Base-by-base conservation (phyloP, 257 asterid genomes). In the Nicotiana attenuata region DNA sequence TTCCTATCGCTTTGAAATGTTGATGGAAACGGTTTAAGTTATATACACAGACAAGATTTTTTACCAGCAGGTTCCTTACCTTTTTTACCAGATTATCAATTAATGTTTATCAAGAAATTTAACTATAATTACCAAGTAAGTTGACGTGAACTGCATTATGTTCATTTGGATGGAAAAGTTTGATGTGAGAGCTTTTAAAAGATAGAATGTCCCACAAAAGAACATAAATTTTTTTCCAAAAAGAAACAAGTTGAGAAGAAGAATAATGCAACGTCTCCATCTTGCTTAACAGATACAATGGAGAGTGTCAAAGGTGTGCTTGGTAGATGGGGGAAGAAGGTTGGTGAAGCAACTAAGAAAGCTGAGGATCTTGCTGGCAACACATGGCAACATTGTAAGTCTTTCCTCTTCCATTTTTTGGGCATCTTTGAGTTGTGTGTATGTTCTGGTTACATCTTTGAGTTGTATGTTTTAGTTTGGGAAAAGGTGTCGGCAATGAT, bases 331-430 rank as follows among this genome's bases (percentile, higher is more conserved):
- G 94, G 98, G 86, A 93, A 90, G 89, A 92, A 82, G 89, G 95
- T 93, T 5, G 99, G 98, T 64, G 99, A 95, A 82, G 94, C 97
- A 59, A 86, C 97, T 0, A 92, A 85, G 86, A 93, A 92, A 90
- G 97, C 98, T 57, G 98, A 93, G 90, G 98, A 93, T 85, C 80
- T 95, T 65, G 99, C 99, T 9, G 99, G 97, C 52, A 95, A 95
- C 84, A 93, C 95, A 80, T 95, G 99, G 99, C 99, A 96, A 90
- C 99, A 96, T 86, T 85, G 99, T 96, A 85, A 90, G 99, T 85
- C 52, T 78, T 66, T 83, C 60, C 1, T 60, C 60, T 56, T 82
- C 76, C 61, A 82, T 76, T 29, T 50, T 82, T 57, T 50, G 41
- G 85, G 68, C 60, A 26, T 31, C 16, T 31, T 2, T 60, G 24